Evolutionary conservation across 805 yeast species (phyloP), one percentile per base, ranked within the genome.

Genomic region (Nakazawaea pomicola): DNA sequence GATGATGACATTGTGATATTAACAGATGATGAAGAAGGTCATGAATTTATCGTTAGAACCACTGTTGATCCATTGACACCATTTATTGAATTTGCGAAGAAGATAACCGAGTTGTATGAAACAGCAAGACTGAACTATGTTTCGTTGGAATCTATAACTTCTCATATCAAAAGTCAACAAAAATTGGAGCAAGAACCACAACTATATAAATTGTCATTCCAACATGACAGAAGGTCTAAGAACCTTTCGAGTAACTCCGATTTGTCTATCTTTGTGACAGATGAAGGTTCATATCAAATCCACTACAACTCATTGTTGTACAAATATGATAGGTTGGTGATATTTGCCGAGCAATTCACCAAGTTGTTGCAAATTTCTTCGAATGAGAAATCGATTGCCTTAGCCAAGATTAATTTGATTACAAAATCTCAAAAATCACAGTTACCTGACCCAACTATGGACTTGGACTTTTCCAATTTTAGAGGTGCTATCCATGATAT

Each of bases 401-500:
- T 87, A 41, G 78, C 93, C 33, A 68, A 76, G 45, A 73, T 85
- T 23, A 73, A 76, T 31, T 68, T 93, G 48, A 65, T 87, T 42
- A 88, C 98, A 1, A 53, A 64, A n/a, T 60, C 80, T 1, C 95
- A 89, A 52, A 56, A 53, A 33, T 48, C 60, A 0, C 62, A 69
- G 2, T 68, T 95, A 42, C 99, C 99, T 6, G 90, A 90, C 58
- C 98, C 99, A 33, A 85, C 88, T 7, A 60, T 67, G 8, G 83
- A 89, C 52, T 70, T 93, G 49, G 95, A 89, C 62, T 93, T 97
- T 97, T 70, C 80, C 31, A 84, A 83, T 21, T 93, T 78, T 62
- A 74, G 95, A 50, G 99, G 99, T 34, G 90, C 98, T 12, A 95
- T 93, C 53, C 99, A 93, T 56, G 99, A 93, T 55, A 90, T 93